These are phyloP conservation scores for Ceratocystis variospora DNA, from an alignment of 2,329 filamentous ascomycete genomes.

Conservation along the genomic window DNA sequence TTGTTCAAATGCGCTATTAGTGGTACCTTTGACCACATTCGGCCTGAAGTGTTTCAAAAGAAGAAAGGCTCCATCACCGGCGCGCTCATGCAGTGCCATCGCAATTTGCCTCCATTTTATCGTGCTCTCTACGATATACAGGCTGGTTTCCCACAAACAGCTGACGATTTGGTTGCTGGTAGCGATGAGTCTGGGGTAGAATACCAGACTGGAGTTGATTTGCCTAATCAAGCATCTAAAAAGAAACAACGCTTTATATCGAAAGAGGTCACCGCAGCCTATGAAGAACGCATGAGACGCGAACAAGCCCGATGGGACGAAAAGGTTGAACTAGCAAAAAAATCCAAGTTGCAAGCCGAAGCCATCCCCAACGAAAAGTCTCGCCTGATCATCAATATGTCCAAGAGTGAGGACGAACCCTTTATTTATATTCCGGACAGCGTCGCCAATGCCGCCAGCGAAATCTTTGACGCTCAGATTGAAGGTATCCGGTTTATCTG, in stretches of 20 bases:
- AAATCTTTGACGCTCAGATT: slow-evolving; percentile 69
- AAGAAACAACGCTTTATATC: slow-evolving; percentile 28
- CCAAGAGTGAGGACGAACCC: slow-evolving; percentile 44
- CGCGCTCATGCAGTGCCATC: background rate
- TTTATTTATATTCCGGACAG: slow-evolving; percentile 50
- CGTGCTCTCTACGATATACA: slow-evolving; percentile 9
- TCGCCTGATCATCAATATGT: slow-evolving; percentile 51
- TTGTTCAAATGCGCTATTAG: background rate
- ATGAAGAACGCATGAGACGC: slow-evolving; percentile 42
- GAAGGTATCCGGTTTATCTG: slow-evolving; percentile 77
- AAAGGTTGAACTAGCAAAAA: slow-evolving; percentile 30
- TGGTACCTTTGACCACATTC: background rate
- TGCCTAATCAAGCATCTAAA: slow-evolving; percentile 19
- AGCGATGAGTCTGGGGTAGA: background rate
- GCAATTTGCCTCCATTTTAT: background rate
- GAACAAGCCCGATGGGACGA: slow-evolving; percentile 42
- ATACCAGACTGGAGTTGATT: background rate
- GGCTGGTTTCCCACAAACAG: slow-evolving; percentile 8
- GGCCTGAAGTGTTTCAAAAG: background rate
- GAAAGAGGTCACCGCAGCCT: slow-evolving; percentile 37
- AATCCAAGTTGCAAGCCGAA: slow-evolving; percentile 27
- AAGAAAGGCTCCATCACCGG: slow-evolving; percentile 4
- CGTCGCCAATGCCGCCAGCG: slow-evolving; percentile 36
- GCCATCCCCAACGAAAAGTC: slow-evolving; percentile 32
- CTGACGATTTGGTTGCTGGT: slow-evolving; percentile 10